Percentiles rank a stretch among this genome's conserved stretches.
phyloP scores from a whole-genome alignment of 306 rosid species.

The Cajanus cajan region DNA sequence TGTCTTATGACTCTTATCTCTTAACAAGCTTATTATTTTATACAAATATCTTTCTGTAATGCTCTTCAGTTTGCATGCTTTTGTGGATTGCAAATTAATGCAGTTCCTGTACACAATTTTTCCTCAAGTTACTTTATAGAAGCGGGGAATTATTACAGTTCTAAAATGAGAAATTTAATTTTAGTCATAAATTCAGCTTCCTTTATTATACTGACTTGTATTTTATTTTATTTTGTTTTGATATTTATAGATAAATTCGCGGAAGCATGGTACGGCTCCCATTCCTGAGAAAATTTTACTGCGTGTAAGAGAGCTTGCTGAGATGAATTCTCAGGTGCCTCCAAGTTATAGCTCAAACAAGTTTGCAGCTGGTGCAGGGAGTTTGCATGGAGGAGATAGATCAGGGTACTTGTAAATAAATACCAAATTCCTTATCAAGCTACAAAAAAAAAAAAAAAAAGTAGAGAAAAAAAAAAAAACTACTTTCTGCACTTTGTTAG shows the following conservation, averaged over 20 bases:
- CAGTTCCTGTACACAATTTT: background rate
- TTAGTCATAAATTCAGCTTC: background rate
- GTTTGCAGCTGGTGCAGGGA: constrained; percentile 42
- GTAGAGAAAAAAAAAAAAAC: background rate
- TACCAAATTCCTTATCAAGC: constrained; percentile 34
- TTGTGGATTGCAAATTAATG: background rate
- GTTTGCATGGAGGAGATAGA: constrained; percentile 42
- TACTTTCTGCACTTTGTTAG: constrained; percentile 33
- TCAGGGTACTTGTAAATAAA: constrained; percentile 73
- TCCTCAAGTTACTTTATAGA: background rate
- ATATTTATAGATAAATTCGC: constrained; percentile 58
- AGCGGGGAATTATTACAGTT: background rate
- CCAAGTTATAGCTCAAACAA: constrained; percentile 55
- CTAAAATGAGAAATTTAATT: background rate
- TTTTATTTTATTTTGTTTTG: background rate
- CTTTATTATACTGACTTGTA: background rate
- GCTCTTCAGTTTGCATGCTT: background rate
- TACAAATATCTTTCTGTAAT: background rate
- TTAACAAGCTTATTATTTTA: background rate
- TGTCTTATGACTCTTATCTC: background rate
- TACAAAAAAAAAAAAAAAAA: constrained; percentile 23
- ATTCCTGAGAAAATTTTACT: constrained; percentile 72
- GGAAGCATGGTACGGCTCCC: constrained; percentile 76
- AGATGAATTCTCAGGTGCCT: constrained; percentile 74
- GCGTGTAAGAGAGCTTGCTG: constrained; percentile 88